Conservation (phyloP, 1,139 yeast species). For the Kodamaea sp. region DNA sequence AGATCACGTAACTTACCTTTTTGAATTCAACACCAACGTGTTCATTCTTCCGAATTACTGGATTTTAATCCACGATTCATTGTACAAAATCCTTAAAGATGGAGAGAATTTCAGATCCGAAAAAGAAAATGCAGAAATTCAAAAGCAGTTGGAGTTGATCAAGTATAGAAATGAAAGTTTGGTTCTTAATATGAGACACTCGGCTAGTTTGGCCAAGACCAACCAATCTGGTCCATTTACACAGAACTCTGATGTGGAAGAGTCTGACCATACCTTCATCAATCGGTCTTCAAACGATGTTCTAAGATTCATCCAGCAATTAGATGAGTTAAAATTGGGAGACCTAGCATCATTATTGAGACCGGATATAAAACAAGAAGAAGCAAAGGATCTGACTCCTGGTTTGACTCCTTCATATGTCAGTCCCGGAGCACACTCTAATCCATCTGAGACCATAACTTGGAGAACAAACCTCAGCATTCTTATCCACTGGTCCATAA, state of each 20-base stretch:
- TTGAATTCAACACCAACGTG: constrained; percentile 61
- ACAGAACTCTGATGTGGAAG: constrained; percentile 2
- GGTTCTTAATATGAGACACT: constrained; percentile 48
- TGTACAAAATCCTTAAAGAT: constrained; percentile 34
- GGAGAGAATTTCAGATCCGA: constrained; percentile 26
- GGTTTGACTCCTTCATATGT: no score
- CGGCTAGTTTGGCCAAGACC: background rate
- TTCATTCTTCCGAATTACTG: constrained; percentile 80
- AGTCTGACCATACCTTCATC: constrained; percentile 17
- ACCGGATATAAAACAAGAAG: constrained; percentile 18
- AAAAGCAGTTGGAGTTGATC: constrained; percentile 59
- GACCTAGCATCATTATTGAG: constrained; percentile 30
- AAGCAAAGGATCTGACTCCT: no score
- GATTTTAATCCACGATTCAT: constrained; percentile 55
- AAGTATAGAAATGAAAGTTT: constrained; percentile 72
- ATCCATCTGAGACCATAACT: no score
- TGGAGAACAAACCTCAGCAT: constrained; percentile 46
- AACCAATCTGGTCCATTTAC: background rate
- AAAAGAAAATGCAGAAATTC: constrained; percentile 32
- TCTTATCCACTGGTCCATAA: constrained; percentile 51
- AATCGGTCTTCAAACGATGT: constrained; percentile 36
- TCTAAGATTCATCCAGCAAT: constrained; percentile 31
- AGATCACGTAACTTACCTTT: constrained; percentile 47
- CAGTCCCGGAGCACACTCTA: no score
- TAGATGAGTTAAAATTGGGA: constrained; percentile 36